Evolutionary conservation across 1,284 basidiomycete genomes (phyloP).

Genomic region (Melampsora larici-populina): DNA sequence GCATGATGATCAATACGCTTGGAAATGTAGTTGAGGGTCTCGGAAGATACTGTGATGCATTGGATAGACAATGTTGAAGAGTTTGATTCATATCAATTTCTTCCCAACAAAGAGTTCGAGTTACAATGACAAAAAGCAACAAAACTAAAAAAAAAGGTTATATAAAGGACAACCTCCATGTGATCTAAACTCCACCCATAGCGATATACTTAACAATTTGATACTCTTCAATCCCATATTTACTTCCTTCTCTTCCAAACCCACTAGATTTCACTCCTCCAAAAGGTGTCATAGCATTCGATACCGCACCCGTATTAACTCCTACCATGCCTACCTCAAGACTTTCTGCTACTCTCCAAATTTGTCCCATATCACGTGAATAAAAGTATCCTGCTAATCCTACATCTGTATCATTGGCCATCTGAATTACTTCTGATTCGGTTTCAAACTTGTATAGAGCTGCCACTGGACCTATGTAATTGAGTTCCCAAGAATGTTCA

Average conservation of each 20-base stretch:
- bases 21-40: too few species aligned
- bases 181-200: conserved; percentile 59
- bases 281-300: conserved; percentile 79
- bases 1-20: too few species aligned
- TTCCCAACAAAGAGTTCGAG: too few species aligned
- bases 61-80: too few species aligned
- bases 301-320: conserved; percentile 72
- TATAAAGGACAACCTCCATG: too few species aligned
- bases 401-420: conserved; percentile 78
- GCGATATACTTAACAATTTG: conserved; percentile 74
- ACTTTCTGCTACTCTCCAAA: conserved; percentile 96
- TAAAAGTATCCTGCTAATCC: conserved; percentile 85
- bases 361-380: conserved; percentile 79
- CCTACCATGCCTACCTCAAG: conserved; percentile 96
- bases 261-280: conserved; percentile 88
- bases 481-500: conserved; percentile 15
- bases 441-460: conserved; percentile 72
- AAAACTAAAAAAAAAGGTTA: too few species aligned
- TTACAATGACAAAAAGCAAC: too few species aligned
- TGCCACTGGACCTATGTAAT: conserved; percentile 52
- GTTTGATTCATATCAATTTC: too few species aligned
- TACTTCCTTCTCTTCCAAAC: conserved; percentile 66
- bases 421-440: conserved; percentile 82
- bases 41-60: too few species aligned
- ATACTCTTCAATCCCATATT: conserved; percentile 51